Percentiles rank a stretch among this genome's conserved stretches.
phyloP scores from a whole-genome alignment of 345 rosid genomes.

The Rhodomyrtus tomentosa region DNA sequence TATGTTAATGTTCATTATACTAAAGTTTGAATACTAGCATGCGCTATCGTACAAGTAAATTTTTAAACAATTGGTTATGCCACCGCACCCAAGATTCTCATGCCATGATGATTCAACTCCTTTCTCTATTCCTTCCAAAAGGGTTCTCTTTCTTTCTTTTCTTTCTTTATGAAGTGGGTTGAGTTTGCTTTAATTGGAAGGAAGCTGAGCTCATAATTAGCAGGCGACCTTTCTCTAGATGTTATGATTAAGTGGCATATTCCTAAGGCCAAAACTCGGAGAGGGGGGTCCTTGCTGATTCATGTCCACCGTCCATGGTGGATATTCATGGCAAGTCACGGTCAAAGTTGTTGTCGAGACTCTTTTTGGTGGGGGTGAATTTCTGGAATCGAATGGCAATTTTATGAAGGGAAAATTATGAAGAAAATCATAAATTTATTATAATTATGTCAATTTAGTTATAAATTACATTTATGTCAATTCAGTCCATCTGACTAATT shows the following conservation, averaged over 20 bases:
- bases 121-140: neutral
- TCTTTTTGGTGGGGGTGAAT: neutral
- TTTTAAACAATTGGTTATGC: neutral
- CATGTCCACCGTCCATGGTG: neutral
- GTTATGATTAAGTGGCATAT: neutral
- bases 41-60: neutral
- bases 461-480: too few relatives aligned
- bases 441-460: too few relatives aligned
- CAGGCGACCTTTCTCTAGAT: neutral
- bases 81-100: neutral
- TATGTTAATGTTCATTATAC: neutral
- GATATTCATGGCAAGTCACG: neutral
- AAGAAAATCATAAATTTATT: too few relatives aligned
- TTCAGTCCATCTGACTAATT: too few relatives aligned
- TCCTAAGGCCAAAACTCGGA: neutral
- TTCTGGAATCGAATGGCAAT: neutral
- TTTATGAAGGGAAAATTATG: accelerated
- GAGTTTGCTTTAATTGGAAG: neutral
- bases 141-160: neutral
- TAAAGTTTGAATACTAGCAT: neutral
- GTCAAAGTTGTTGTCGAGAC: neutral
- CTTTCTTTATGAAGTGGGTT: neutral
- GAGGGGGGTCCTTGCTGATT: neutral
- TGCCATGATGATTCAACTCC: neutral
- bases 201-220: neutral